A percentile compares a stretch with the other conserved stretches of the same genome.
These are phyloP conservation scores for Ophiostoma piceae DNA, from an alignment of 2,329 filamentous ascomycete species.

Conservation along the genomic window DNA sequence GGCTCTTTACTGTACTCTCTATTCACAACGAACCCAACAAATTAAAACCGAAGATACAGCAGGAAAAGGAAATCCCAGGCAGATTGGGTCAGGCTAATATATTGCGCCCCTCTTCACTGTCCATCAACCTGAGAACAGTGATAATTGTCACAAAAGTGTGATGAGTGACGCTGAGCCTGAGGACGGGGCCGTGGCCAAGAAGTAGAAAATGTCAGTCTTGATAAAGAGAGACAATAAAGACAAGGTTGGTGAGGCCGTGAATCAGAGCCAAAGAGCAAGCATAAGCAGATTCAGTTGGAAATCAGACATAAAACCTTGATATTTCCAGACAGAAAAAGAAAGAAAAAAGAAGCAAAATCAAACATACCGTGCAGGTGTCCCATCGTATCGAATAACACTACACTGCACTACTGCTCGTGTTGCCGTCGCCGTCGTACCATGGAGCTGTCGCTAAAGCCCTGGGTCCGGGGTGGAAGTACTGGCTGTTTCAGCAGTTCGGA, in stretches of 20 bases:
- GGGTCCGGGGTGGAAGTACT: constrained; percentile 14
- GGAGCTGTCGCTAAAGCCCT: not conserved
- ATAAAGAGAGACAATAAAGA: not conserved
- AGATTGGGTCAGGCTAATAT: not conserved
- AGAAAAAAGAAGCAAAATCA: not conserved
- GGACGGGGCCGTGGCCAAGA: constrained; percentile 5
- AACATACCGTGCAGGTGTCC: not conserved
- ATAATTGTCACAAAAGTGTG: not conserved
- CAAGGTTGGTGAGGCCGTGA: not conserved
- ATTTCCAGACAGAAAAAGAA: not conserved
- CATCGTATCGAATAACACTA: not conserved
- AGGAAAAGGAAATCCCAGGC: constrained; percentile 1
- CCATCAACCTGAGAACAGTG: not conserved
- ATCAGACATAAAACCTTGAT: no score
- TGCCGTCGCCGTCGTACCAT: not conserved
- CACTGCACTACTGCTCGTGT: not conserved
- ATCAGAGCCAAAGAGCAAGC: no score
- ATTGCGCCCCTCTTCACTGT: not conserved
- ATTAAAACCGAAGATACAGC: constrained; percentile 6
- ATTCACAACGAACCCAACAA: not conserved
- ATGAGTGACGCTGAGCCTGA: constrained; percentile 11
- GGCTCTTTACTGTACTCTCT: no score
- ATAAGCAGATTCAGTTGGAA: no score
- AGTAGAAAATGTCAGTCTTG: not conserved
- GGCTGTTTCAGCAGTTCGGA: constrained; percentile 2